Conservation (phyloP, 2,329 filamentous ascomycete genomes). For the Dryadomyces sulphureus region DNA sequence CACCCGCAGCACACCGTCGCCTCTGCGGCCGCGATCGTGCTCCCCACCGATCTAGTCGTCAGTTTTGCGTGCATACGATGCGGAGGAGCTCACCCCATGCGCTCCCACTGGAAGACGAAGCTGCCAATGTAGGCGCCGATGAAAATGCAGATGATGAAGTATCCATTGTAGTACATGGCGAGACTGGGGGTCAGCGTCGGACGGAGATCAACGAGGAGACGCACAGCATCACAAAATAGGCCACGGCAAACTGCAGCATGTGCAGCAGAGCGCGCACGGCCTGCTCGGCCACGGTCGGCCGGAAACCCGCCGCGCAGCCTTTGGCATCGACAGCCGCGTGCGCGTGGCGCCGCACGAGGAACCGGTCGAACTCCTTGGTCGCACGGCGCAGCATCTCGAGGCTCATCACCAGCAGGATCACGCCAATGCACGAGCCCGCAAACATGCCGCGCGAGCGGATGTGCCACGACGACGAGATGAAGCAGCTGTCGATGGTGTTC, state of each 20-base stretch:
- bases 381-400: slow-evolving; percentile 60
- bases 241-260: slow-evolving; percentile 56
- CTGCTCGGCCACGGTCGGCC: slow-evolving; percentile 52
- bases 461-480: slow-evolving; percentile 56
- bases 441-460: slow-evolving; percentile 58
- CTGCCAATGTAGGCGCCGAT: slow-evolving; percentile 60
- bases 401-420: slow-evolving; percentile 55
- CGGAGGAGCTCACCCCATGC: no score
- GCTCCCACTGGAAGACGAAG: slow-evolving; percentile 62
- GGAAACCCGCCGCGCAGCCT: slow-evolving; percentile 17
- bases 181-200: slow-evolving; percentile 10
- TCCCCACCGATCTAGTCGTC: not conserved
- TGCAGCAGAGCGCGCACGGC: slow-evolving; percentile 51
- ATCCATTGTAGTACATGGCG: slow-evolving; percentile 53
- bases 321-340: not conserved
- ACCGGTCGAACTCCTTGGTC: slow-evolving; percentile 58
- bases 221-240: slow-evolving; percentile 63
- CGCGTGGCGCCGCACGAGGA: slow-evolving; percentile 36
- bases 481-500: slow-evolving; percentile 58
- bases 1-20: slow-evolving; percentile 15
- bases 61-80: no score
- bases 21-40: slow-evolving; percentile 14
- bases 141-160: slow-evolving; percentile 69
- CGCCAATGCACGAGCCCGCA: slow-evolving; percentile 65
- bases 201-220: slow-evolving; percentile 4